Percentiles rank a stretch among this genome's conserved stretches.
These are phyloP conservation scores for Plectosphaerella cucumerina DNA, from an alignment of 2,329 filamentous ascomycete genomes.

Conservation along the genomic window DNA sequence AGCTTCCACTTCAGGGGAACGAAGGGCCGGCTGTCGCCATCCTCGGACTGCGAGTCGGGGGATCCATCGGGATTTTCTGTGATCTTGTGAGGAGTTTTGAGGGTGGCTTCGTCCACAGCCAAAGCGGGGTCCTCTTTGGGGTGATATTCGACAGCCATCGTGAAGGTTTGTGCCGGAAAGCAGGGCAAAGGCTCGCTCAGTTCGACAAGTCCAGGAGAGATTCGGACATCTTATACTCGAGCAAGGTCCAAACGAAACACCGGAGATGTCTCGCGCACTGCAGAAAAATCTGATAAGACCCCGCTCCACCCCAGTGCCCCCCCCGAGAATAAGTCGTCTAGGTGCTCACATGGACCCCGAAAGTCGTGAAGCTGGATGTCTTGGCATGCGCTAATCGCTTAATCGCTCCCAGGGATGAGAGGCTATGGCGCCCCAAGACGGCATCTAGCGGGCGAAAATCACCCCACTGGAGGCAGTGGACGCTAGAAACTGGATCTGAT, in stretches of 20 bases:
- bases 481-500: not conserved
- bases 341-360: not conserved
- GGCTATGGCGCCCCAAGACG: not conserved
- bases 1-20: conserved; percentile 15
- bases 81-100: not conserved
- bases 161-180: not conserved
- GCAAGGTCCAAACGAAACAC: not conserved
- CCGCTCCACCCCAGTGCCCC: not conserved
- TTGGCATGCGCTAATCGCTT: not conserved
- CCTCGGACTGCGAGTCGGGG: not conserved
- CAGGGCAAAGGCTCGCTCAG: no score
- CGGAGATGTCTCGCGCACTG: not conserved
- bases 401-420: not conserved
- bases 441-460: no score
- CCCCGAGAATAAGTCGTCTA: not conserved
- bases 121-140: not conserved
- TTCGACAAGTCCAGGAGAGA: not conserved
- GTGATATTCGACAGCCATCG: not conserved
- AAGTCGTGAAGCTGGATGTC: not conserved
- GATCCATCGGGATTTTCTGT: not conserved
- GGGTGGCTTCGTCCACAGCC: not conserved
- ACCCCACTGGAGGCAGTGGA: not conserved
- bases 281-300: not conserved
- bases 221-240: not conserved
- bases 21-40: not conserved